These are phyloP conservation scores for Mallotus repandus DNA, from an alignment of 441 rosid species.

Conservation along the genomic window DNA sequence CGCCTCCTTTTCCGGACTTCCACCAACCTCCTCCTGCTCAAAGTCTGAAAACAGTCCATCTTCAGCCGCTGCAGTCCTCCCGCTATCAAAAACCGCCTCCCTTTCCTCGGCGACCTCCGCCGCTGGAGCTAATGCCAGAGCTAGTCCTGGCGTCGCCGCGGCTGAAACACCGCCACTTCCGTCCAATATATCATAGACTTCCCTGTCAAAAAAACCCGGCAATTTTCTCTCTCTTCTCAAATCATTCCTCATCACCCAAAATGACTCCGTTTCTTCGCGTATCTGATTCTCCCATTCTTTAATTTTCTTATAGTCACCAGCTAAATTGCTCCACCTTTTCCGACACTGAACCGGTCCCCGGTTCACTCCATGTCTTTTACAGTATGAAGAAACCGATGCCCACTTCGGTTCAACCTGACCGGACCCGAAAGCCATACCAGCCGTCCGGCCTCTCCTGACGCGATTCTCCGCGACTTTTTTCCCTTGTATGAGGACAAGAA, in stretches of 20 bases:
- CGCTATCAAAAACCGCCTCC: slow-evolving; percentile 62
- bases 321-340: slow-evolving; percentile 93
- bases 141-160: slow-evolving; percentile 28
- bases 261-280: slow-evolving; percentile 74
- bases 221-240: slow-evolving; percentile 78
- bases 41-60: slow-evolving; percentile 77
- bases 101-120: slow-evolving; percentile 24
- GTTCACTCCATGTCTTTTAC: slow-evolving; percentile 86
- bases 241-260: slow-evolving; percentile 96
- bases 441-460: slow-evolving; percentile 67
- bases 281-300: slow-evolving; percentile 83
- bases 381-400: slow-evolving; percentile 92
- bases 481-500: slow-evolving; percentile 88
- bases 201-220: slow-evolving; percentile 93
- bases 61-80: slow-evolving; percentile 59
- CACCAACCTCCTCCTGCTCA: slow-evolving; percentile 60
- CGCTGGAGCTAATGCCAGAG: slow-evolving; percentile 45
- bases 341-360: slow-evolving; percentile 98
- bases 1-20: slow-evolving; percentile 43
- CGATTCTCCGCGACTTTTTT: slow-evolving; percentile 87
- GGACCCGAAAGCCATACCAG: slow-evolving; percentile 65
- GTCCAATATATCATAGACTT: slow-evolving; percentile 81
- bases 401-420: slow-evolving; percentile 86
- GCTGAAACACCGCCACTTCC: slow-evolving; percentile 41
- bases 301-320: slow-evolving; percentile 92